phyloP scores from a whole-genome alignment of 2,329 filamentous ascomycete species.

The Ophiostoma fasciatum region DNA sequence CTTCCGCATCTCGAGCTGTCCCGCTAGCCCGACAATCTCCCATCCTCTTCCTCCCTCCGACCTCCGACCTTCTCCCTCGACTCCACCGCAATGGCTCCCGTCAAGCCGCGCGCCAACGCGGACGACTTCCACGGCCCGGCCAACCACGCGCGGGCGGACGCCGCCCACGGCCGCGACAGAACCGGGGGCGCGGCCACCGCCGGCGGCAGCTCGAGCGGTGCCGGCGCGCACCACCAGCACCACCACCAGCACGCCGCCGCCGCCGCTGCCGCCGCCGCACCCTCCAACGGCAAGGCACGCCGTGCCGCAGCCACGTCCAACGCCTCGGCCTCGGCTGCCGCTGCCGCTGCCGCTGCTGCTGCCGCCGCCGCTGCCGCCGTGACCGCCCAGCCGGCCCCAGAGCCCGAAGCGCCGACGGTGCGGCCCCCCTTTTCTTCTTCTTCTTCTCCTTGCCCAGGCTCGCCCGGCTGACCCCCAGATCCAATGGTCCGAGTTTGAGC shows the following conservation, averaged over 20 bases:
- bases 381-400: too few relatives aligned
- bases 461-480: slow-evolving; percentile 24
- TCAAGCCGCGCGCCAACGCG: slow-evolving; percentile 7
- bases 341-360: slow-evolving; percentile 11
- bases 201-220: slow-evolving; percentile 6
- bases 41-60: background rate
- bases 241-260: slow-evolving; percentile 21
- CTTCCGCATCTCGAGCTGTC: background rate
- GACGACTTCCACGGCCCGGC: slow-evolving; percentile 7
- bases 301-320: slow-evolving; percentile 35
- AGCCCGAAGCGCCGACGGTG: too few relatives aligned
- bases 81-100: slow-evolving; percentile 5
- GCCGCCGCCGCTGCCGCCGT: slow-evolving; percentile 2
- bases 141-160: slow-evolving; percentile 26
- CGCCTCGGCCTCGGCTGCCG: slow-evolving; percentile 17
- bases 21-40: background rate
- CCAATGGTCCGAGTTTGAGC: slow-evolving; percentile 54
- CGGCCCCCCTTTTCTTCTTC: background rate
- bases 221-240: too few relatives aligned
- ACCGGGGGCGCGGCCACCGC: slow-evolving; percentile 15
- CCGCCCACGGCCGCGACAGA: slow-evolving; percentile 27
- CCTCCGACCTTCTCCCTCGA: background rate
- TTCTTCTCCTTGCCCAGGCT: background rate
- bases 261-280: slow-evolving; percentile 18
- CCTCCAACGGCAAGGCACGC: slow-evolving; percentile 36